Conservation (phyloP, 495 filamentous ascomycete species). For the Podospora sp. region DNA sequence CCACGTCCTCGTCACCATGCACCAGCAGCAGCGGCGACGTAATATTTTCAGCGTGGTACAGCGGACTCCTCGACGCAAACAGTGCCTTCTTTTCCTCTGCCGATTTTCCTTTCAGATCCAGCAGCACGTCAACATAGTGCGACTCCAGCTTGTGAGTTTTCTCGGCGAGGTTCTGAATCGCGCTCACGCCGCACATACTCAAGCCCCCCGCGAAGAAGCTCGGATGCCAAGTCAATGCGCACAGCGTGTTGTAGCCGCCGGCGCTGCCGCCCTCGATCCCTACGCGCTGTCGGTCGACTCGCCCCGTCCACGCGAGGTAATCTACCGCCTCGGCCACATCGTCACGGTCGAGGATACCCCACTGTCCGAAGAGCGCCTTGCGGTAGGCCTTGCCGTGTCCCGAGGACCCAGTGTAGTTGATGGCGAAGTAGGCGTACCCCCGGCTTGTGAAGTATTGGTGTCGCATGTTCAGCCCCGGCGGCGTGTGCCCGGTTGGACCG, state of each 20-base stretch:
- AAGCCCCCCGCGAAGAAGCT: slow-evolving; percentile 44
- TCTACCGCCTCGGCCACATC: slow-evolving; percentile 50
- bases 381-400: slow-evolving; percentile 53
- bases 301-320: slow-evolving; percentile 38
- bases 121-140: slow-evolving; percentile 47
- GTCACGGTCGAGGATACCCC: slow-evolving; percentile 48
- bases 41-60: slow-evolving; percentile 49
- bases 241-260: slow-evolving; percentile 53
- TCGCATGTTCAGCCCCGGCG: slow-evolving; percentile 38
- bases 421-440: slow-evolving; percentile 50
- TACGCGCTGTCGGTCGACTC: slow-evolving; percentile 42
- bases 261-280: slow-evolving; percentile 52
- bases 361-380: slow-evolving; percentile 45
- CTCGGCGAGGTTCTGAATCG: slow-evolving; percentile 42
- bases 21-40: slow-evolving; percentile 49
- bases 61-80: slow-evolving; percentile 45
- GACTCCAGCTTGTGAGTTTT: slow-evolving; percentile 58
- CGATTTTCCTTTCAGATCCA: slow-evolving; percentile 34
- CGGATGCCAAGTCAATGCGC: slow-evolving; percentile 39
- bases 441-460: slow-evolving; percentile 56
- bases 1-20: slow-evolving; percentile 50
- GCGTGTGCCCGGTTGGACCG: slow-evolving; percentile 47
- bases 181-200: slow-evolving; percentile 50
- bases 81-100: slow-evolving; percentile 43
- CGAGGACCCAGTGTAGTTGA: slow-evolving; percentile 55